A percentile compares a stretch with the other conserved stretches of the same genome.
Evolutionary conservation across 345 rosid genomes (phyloP).

Genomic region (Gossypium mustelinum): DNA sequence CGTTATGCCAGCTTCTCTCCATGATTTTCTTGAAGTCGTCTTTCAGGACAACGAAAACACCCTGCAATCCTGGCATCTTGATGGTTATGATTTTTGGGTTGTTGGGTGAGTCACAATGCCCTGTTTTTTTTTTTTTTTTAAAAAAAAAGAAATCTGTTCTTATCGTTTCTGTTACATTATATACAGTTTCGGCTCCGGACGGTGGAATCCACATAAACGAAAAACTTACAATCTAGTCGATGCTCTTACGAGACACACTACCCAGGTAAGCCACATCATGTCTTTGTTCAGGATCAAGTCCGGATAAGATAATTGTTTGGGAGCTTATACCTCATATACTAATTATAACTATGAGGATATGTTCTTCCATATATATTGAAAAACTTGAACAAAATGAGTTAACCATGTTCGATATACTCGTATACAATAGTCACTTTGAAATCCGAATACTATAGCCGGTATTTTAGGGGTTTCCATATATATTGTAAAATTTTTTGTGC

Average conservation of each 20-base stretch:
- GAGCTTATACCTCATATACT: too few species aligned
- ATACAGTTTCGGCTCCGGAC: conserved; percentile 68
- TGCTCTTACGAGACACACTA: conserved; percentile 75
- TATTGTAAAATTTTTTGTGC: background rate
- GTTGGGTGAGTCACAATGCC: conserved; percentile 56
- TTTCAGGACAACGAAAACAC: conserved; percentile 67
- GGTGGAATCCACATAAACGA: conserved; percentile 57
- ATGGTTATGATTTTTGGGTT: conserved; percentile 92
- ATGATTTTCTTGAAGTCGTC: conserved; percentile 66
- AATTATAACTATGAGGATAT: too few species aligned
- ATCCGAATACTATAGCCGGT: too few species aligned
- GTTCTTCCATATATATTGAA: too few species aligned
- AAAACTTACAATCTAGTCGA: conserved; percentile 64
- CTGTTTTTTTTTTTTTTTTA: background rate
- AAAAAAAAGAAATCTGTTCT: background rate
- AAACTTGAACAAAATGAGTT: too few species aligned
- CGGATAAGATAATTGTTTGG: too few species aligned
- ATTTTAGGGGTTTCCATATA: too few species aligned
- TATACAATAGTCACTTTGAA: too few species aligned
- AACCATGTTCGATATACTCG: too few species aligned
- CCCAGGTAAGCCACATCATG: conserved; percentile 50
- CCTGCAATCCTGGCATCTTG: conserved; percentile 93
- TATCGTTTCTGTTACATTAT: conserved; percentile 11
- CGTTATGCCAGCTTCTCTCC: conserved; percentile 50
- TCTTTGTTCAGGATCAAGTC: background rate